Base-by-base conservation (phyloP, 768 basidiomycete species). In the Psilocybe azurescens region DNA sequence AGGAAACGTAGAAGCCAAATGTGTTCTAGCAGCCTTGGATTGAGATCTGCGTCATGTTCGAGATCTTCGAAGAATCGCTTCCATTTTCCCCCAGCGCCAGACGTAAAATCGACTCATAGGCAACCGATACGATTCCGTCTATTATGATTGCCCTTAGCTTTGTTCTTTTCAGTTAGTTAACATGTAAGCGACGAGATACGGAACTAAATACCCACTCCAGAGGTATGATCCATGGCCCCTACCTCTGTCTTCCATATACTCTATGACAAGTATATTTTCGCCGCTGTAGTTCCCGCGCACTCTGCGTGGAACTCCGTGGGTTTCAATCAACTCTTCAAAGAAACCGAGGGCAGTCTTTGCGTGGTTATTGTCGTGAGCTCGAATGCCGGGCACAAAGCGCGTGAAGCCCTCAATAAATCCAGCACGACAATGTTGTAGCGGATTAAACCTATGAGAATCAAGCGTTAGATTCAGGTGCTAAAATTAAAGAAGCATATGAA, bases 1-100 rank as follows among this genome's bases (percentile, higher is more conserved):
- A 81, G 69, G 44, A 72, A 60, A 48, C 78, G 78, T 1, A 79
- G 64, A 3, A 81, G 68, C 78, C 80, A 83, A 44, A 79, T 75
- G 58, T 81, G 79, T 11, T 57, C 63, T 6, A 66, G 39, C 7
- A 62, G 39, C 16, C 70, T 54, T 2, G 56, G 59, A 46, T 78
- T 60, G 0, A 82, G 70, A 0, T 69, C 62, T 38, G 72, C 50
- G 11, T 68, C 46, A 3, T 58, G 41, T 48, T 59, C 58, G 18
- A 59, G 38, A 10, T 52, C 20, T 28, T 20, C 6, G 16, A 59
- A 59, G 29, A 59, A 59, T 10, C 1, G 3, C n/a, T 44, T 52
- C 58, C 58, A 59, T 30, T 52, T 53, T 3, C 0, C 3, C 4
- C 50, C 58, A n/a, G 46, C 8, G 1, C 24, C 24, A 3, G 2